Base-by-base conservation (phyloP, 495 filamentous ascomycete species). In the Jackrogersella multiformis region DNA sequence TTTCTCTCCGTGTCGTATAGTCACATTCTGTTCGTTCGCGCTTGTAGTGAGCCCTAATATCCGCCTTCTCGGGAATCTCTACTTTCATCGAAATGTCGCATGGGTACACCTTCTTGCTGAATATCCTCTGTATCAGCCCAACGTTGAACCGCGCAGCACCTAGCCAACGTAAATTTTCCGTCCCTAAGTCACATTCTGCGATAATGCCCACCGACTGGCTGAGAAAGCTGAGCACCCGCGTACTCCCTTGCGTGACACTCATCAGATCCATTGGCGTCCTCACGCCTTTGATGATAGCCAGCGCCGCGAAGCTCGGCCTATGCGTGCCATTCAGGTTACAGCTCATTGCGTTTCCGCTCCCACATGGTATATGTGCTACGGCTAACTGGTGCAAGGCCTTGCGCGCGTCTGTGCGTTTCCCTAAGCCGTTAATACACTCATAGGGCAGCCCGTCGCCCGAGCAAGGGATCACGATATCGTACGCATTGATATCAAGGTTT, bases 391-490 rank as follows among this genome's bases (percentile, higher is more conserved):
- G 78, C 64, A 99, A 75, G 0, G 94, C 95, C 46, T 84, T 85
- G 44, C 84, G 79, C 21, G 92, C 93, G 77, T 97, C 89, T 5
- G 80, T 67, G 44, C 91, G 88, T 74, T 89, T 89, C 13, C 82
- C 92, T 20, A 99, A 73, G 6, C 95, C 95, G 73, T 99, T 98
- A 82, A 97, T 97, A 10, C 97, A 91, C 77, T 99, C 94, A 71
- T 97, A 90, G 0, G 92, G 91, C 15, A 97, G 74, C 9, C 95
- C 95, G 68, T 99, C 95, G 1, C 95, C 95, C 7, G 94, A 97
- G 71, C 93, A 96, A 64, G 91, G 90, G 10, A 95, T 86, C 5
- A 97, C 84, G 4, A 92, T 87, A 78, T 99, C 95, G 71, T 86
- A 96, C 1, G 83, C 85, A 18, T 92, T 84, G 16, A 91, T 85